Evolutionary conservation across 1,139 yeast genomes (phyloP).

Genomic region (Scheffersomyces stambukii): DNA sequence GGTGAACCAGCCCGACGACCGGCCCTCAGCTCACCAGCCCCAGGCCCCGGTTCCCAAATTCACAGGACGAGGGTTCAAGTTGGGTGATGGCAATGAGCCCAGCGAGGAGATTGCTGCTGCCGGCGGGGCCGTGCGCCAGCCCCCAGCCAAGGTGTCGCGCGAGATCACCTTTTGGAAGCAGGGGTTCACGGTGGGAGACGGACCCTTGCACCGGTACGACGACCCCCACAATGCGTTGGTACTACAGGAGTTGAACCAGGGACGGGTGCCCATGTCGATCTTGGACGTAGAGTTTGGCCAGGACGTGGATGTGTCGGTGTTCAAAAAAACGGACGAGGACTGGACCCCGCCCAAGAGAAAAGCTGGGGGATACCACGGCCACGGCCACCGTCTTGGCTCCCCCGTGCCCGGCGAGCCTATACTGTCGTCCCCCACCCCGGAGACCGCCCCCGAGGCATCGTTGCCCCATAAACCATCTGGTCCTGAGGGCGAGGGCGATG

Average conservation of each 20-base stretch:
- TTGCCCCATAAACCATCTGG: slow-evolving; percentile 17
- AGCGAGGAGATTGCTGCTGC: slow-evolving; percentile 33
- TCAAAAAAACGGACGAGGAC: slow-evolving; percentile 75
- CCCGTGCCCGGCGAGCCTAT: slow-evolving; percentile 70
- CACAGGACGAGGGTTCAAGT: slow-evolving; percentile 72
- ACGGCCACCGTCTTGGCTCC: slow-evolving; percentile 87
- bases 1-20: slow-evolving; percentile 40
- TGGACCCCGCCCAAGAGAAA: slow-evolving; percentile 67
- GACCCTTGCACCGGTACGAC: slow-evolving; percentile 79
- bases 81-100: slow-evolving; percentile 62
- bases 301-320: slow-evolving; percentile 92
- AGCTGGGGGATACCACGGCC: slow-evolving; percentile 71
- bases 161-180: slow-evolving; percentile 93
- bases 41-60: slow-evolving; percentile 26
- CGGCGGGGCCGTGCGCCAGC: slow-evolving; percentile 11
- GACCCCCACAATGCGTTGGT: slow-evolving; percentile 82
- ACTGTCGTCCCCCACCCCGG: slow-evolving; percentile 4
- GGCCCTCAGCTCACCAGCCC: slow-evolving; percentile 31
- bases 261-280: slow-evolving; percentile 87
- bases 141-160: slow-evolving; percentile 54
- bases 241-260: slow-evolving; percentile 76
- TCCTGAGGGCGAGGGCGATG: slow-evolving; percentile 55
- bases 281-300: slow-evolving; percentile 85
- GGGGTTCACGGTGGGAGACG: slow-evolving; percentile 93
- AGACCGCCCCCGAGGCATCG: slow-evolving; percentile 6